Evolutionary conservation across 148 eudicot genomes (phyloP), one percentile per base, ranked within the genome.

Genomic region (Arbutus unedo): DNA sequence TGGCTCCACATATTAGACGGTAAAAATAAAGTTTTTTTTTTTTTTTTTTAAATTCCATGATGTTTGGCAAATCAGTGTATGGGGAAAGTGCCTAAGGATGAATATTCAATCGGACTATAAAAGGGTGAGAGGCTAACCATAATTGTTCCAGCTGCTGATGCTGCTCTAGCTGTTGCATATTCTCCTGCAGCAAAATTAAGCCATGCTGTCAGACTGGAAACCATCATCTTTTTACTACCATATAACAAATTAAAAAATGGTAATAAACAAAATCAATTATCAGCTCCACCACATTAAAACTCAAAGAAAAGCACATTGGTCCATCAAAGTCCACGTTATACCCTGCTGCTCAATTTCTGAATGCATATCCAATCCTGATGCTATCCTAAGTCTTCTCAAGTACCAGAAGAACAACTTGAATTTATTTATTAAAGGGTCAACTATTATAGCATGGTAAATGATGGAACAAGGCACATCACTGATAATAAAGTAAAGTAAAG

Each of bases 121-220:
- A 21, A 71, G 82, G 51, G 74, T 60, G 72, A 48, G 75, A 88
- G 75, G 82, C 53, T 87, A 85, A 95, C 98, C 98, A 96, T 96
- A 84, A 96, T 94, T 41, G 98, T 96, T 77, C 92, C 95, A 84
- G 98, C 98, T 86, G 98, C 86, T 56, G 98, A 92, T 71, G 98
- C 93, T 3, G 98, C 98, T 86, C 98, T 91, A 79, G 98, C 98
- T 47, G 98, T 96, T 78, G 98, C 98, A 89, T 92, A 94, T 83
- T 96, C 98, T 76, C 98, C 98, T 95, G 91, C 88, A 89, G 15
- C 76, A 83, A 53, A 53, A 84, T 72, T 49, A 79, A 79, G 73
- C 56, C 56, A 70, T 53, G 68, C 53, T 25, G 57, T 68, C 60
- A 48, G 21, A 71, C 21, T 6, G 56, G 54, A 77, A 83, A 53